phyloP scores from a whole-genome alignment of 139 green algal genomes.

The Nannochloris sp. region DNA sequence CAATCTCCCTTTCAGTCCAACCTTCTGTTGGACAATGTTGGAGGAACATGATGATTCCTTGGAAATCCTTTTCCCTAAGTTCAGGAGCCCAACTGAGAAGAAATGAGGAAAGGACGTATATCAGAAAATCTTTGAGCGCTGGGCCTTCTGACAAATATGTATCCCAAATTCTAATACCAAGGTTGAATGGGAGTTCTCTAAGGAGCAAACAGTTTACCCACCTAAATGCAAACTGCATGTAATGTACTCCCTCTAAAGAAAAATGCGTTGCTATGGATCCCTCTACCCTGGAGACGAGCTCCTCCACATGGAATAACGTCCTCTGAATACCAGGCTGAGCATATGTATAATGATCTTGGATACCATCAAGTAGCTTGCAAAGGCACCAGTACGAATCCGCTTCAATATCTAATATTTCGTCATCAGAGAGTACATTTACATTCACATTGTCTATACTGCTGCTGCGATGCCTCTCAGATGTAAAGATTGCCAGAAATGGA shows the following conservation, averaged over 20 bases:
- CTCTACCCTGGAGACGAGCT: slow-evolving; percentile 63
- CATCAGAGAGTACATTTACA: slow-evolving; percentile 41
- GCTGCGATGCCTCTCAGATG: slow-evolving; percentile 58
- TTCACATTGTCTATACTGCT: slow-evolving; percentile 45
- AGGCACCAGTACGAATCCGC: slow-evolving; percentile 97
- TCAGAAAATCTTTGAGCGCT: slow-evolving; percentile 70
- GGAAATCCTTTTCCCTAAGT: slow-evolving; percentile 62
- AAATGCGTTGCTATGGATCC: slow-evolving; percentile 55
- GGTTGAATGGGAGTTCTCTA: slow-evolving; percentile 76
- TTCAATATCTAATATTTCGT: slow-evolving; percentile 68
- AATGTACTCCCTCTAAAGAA: slow-evolving; percentile 76
- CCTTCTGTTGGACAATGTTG: slow-evolving; percentile 52
- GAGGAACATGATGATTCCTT: slow-evolving; percentile 39
- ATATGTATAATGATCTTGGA: slow-evolving; percentile 97
- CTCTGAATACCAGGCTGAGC: slow-evolving; percentile 94
- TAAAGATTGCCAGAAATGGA: slow-evolving; percentile 88
- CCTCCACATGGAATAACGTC: slow-evolving; percentile 73
- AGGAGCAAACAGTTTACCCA: slow-evolving; percentile 97
- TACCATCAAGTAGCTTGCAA: slow-evolving; percentile 67
- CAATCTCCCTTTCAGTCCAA: slow-evolving; percentile 71
- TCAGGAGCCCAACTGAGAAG: slow-evolving; percentile 56
- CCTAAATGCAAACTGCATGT: slow-evolving; percentile 96
- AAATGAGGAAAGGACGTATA: slow-evolving; percentile 68
- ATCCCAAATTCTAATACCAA: slow-evolving; percentile 79
- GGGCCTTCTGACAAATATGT: slow-evolving; percentile 79